Percentiles rank a stretch among this genome's conserved stretches.
These are phyloP conservation scores for Mycena belliarum DNA, from an alignment of 768 basidiomycete genomes.

Conservation along the genomic window DNA sequence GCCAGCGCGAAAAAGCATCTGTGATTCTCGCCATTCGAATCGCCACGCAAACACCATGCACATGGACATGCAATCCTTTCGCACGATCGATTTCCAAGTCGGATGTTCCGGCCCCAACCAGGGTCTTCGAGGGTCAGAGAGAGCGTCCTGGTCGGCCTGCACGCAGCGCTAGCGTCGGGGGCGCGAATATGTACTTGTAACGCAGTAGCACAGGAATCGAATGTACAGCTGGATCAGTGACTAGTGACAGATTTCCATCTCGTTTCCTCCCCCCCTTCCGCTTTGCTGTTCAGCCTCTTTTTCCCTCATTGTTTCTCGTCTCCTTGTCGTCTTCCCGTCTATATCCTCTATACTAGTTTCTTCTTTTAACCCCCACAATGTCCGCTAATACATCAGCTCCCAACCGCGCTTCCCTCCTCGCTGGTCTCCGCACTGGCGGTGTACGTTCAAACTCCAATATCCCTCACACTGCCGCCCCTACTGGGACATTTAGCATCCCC, in stretches of 20 bases:
- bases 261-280: neutral
- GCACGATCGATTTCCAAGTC: neutral
- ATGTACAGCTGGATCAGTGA: neutral
- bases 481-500: slow-evolving; percentile 58
- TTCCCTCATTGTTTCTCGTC: neutral
- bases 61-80: neutral
- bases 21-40: slow-evolving; percentile 22
- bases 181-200: neutral
- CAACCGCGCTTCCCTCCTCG: slow-evolving; percentile 80
- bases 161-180: neutral
- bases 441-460: slow-evolving; percentile 65
- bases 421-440: slow-evolving; percentile 87
- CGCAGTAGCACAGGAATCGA: neutral
- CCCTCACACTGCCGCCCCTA: slow-evolving; percentile 70
- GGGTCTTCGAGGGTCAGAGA: neutral
- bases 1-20: slow-evolving; percentile 87
- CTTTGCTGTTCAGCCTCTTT: neutral
- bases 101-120: neutral
- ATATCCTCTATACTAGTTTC: slow-evolving; percentile 6
- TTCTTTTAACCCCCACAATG: slow-evolving; percentile 18
- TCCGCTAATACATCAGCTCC: slow-evolving; percentile 27
- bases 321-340: slow-evolving; percentile 1
- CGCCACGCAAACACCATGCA: neutral
- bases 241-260: neutral
- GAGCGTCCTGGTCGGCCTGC: too few relatives aligned